A percentile compares a stretch with the other conserved stretches of the same genome.
phyloP scores from a whole-genome alignment of 768 basidiomycete species.

The Gymnopilus junonius region DNA sequence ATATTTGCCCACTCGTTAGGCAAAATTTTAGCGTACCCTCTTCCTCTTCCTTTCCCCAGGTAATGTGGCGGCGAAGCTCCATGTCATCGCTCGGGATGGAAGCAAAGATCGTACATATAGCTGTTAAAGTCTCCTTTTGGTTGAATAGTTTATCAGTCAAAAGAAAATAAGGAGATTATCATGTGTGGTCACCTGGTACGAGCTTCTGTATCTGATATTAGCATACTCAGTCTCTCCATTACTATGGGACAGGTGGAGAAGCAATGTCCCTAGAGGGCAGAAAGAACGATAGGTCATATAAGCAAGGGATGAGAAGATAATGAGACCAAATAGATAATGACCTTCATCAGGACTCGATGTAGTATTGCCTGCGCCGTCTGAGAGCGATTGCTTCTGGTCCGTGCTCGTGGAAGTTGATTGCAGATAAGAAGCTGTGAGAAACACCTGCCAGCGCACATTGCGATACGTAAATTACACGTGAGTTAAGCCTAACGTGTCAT shows the following conservation, averaged over 20 bases:
- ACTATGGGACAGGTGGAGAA: neutral
- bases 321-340: no score
- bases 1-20: constrained; percentile 3
- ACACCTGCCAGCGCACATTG: no score
- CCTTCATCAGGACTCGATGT: no score
- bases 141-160: neutral
- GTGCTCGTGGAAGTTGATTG: no score
- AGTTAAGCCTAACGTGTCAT: no score
- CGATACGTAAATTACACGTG: no score
- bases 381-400: no score
- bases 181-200: neutral
- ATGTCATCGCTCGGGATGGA: neutral
- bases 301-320: no score
- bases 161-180: neutral
- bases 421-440: no score
- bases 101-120: neutral
- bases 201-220: neutral
- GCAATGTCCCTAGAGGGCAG: neutral
- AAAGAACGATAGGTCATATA: no score
- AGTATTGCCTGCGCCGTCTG: no score
- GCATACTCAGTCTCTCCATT: neutral
- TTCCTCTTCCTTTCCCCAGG: neutral
- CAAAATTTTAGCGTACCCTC: neutral
- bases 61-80: neutral
- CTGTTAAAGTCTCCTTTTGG: neutral